Evolutionary conservation across 768 basidiomycete genomes (phyloP).

Genomic region (Amanita polypyramis): DNA sequence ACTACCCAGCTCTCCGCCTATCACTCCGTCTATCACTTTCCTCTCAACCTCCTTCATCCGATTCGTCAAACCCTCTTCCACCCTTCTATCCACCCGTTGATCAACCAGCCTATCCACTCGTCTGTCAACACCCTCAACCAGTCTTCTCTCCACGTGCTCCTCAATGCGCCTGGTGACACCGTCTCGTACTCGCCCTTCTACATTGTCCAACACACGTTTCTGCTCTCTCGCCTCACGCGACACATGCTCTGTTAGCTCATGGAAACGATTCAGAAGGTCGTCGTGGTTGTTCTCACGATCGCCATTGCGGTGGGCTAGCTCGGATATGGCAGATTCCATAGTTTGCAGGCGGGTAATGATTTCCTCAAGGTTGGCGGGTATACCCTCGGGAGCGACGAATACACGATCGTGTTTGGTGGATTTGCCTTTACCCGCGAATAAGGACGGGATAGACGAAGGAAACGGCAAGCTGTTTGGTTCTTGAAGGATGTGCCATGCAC

Average conservation of each 20-base stretch:
- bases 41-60: conserved; percentile 38
- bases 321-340: conserved; percentile 54
- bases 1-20: conserved; percentile 33
- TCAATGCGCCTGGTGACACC: conserved; percentile 19
- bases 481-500: conserved; percentile 34
- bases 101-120: conserved; percentile 1
- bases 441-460: conserved; percentile 16
- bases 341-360: conserved; percentile 49
- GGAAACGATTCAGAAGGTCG: conserved; percentile 45
- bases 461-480: conserved; percentile 22
- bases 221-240: conserved; percentile 17
- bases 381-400: conserved; percentile 46
- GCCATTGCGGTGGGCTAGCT: conserved; percentile 49
- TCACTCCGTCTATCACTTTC: conserved; percentile 32
- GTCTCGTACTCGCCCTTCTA: conserved; percentile 4
- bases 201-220: background rate
- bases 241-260: conserved; percentile 44
- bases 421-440: conserved; percentile 8
- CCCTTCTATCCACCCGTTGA: background rate
- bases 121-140: conserved; percentile 11
- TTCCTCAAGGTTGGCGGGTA: conserved; percentile 58
- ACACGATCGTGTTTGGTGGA: conserved; percentile 14
- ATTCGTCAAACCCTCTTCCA: conserved; percentile 6
- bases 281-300: conserved; percentile 37
- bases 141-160: conserved; percentile 2